Base-by-base conservation (phyloP, 208 protist genomes). In the Trypanosoma boissoni region DNA sequence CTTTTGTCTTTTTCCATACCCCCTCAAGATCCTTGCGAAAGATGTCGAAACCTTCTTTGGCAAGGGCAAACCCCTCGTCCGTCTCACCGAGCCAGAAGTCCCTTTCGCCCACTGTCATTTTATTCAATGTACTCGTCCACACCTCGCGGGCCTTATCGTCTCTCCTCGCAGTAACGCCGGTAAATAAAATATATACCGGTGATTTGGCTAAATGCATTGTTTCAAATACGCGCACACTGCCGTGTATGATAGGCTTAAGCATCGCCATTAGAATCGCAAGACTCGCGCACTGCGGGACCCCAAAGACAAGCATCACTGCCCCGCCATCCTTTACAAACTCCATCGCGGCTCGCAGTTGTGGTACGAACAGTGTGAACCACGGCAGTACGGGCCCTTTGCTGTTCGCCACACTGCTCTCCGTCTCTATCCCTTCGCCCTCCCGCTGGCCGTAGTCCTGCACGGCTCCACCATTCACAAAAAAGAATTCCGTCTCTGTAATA, bases 401-500 rank as follows among this genome's bases (percentile, higher is more conserved):
- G 10, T 18, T 14, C 2, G 2, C 27, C 18, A 3, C 20, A 45
- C 26, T n/a, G n/a, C 51, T 51, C 16, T 31, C 27, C 1, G 16
- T 16, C 36, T 41, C 28, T 14, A 32, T 53, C 39, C 21, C 32
- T 45, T 53, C 52, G 6, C 18, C 44, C 18, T 64, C 63, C 7
- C 85, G 85, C 59, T 92, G 85, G 0, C 85, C 85, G 55, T 92
- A 68, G 39, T 92, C 85, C 41, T 80, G 76, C 41, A 92, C 85
- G 1, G 85, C 85, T n/a, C 85, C 85, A 27, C 79, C 72, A 63
- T 92, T 92, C 20, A 92, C 80, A 49, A 92, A 92, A 54, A 72
- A 57, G 46, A 86, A 92, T 23, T 43, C 46, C 18, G 36, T 52
- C 41, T 51, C 55, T 27, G 45, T 48, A 54, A 68, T 57, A 7